A percentile compares a stretch with the other conserved stretches of the same genome.
Evolutionary conservation across 2,329 filamentous ascomycete species (phyloP).

Genomic region (Xylaria sp.): DNA sequence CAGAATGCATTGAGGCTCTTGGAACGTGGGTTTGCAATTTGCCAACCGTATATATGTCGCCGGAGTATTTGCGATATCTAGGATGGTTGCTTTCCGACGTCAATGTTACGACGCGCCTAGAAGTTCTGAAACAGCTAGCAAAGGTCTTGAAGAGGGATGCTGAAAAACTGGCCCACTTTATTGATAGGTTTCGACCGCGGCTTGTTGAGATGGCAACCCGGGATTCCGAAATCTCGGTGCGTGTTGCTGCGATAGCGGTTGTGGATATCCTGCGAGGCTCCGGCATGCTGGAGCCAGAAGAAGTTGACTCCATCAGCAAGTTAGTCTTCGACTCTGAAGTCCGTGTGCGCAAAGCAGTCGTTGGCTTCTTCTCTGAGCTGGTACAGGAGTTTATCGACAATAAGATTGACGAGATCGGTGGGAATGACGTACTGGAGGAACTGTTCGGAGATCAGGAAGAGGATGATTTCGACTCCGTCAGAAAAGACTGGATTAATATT

Average conservation of each 20-base stretch:
- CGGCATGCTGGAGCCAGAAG: conserved; percentile 88
- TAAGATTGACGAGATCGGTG: conserved; percentile 85
- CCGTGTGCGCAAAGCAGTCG: conserved; percentile 86
- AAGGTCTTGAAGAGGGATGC: conserved; percentile 83
- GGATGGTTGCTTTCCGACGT: conserved; percentile 95
- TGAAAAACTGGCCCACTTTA: conserved; percentile 89
- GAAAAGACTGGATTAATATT: conserved; percentile 87
- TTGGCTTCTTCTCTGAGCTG: conserved; percentile 89
- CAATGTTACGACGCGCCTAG: conserved; percentile 77
- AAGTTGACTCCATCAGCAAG: conserved; percentile 88
- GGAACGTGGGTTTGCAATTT: conserved; percentile 89
- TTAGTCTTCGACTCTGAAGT: conserved; percentile 90
- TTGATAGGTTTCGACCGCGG: conserved; percentile 87
- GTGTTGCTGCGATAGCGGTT: conserved; percentile 82
- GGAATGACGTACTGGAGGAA: conserved; percentile 80
- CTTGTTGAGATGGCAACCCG: conserved; percentile 92
- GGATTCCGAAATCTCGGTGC: conserved; percentile 83
- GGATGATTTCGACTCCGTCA: conserved; percentile 80
- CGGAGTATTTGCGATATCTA: conserved; percentile 88
- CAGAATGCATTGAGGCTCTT: conserved; percentile 87
- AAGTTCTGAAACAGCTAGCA: conserved; percentile 85
- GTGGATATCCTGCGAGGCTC: conserved; percentile 84
- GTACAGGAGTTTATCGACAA: conserved; percentile 83
- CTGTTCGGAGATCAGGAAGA: conserved; percentile 76
- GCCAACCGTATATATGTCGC: conserved; percentile 89